phyloP scores from a whole-genome alignment of 768 basidiomycete genomes.

The Lactarius trivialis region DNA sequence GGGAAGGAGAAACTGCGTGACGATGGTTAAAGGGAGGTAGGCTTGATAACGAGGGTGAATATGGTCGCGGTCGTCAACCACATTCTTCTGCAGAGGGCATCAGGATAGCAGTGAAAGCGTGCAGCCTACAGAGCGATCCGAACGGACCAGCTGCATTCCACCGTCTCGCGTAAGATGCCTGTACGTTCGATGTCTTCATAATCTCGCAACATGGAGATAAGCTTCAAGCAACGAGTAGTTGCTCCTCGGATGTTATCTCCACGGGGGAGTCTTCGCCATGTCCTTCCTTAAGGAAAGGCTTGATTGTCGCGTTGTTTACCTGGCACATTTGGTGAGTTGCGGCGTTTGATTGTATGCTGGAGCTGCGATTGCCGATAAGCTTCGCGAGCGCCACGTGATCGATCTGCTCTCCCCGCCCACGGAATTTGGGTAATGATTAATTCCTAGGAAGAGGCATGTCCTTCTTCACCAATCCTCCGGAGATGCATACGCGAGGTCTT shows the following conservation, averaged over 20 bases:
- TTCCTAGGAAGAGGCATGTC: no score
- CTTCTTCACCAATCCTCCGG: no score
- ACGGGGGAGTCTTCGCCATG: constrained; percentile 25
- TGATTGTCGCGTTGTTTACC: not conserved
- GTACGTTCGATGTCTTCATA: constrained; percentile 75
- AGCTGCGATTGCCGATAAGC: constrained; percentile 7
- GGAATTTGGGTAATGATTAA: constrained; percentile 81
- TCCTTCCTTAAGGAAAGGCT: not conserved
- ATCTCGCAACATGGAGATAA: constrained; percentile 60
- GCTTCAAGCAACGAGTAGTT: constrained; percentile 73
- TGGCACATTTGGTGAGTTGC: constrained; percentile 10
- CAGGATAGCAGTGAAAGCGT: not conserved
- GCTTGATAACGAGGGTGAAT: constrained; percentile 29
- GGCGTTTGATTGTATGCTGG: constrained; percentile 7
- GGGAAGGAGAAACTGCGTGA: constrained; percentile 40
- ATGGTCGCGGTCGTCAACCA: constrained; percentile 32
- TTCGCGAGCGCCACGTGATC: constrained; percentile 40
- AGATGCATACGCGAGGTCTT: no score
- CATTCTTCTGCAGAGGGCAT: constrained; percentile 30
- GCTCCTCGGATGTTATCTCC: constrained; percentile 63
- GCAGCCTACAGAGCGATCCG: constrained; percentile 56
- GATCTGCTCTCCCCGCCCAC: constrained; percentile 82
- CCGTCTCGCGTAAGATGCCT: constrained; percentile 51
- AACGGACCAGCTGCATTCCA: constrained; percentile 62
- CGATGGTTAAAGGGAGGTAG: constrained; percentile 29